These are phyloP conservation scores for Teunomyces aglyptinius DNA, from an alignment of 805 yeast species.

Conservation along the genomic window DNA sequence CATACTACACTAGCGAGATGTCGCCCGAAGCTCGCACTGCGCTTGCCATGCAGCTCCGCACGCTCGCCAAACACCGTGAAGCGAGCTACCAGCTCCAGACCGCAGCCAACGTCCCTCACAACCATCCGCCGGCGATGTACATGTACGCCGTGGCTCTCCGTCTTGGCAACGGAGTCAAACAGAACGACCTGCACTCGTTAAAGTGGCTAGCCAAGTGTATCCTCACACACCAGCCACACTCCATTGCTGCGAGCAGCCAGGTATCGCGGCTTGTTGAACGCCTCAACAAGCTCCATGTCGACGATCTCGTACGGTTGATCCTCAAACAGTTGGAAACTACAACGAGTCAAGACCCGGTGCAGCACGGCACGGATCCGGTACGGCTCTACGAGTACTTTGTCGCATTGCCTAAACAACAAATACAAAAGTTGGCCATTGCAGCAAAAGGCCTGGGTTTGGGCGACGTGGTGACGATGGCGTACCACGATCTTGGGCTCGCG, in stretches of 20 bases:
- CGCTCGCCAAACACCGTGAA: constrained; percentile 60
- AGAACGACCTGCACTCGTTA: constrained; percentile 53
- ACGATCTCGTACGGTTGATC: constrained; percentile 27
- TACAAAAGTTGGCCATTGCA: constrained; percentile 26
- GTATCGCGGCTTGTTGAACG: constrained; percentile 20
- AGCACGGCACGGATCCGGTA: constrained; percentile 13
- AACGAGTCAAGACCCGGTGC: constrained; percentile 25
- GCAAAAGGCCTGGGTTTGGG: constrained; percentile 37
- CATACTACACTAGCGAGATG: constrained; percentile 13
- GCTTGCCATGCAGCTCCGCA: constrained; percentile 50
- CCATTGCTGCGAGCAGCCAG: constrained; percentile 4
- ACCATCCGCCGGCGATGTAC: constrained; percentile 58
- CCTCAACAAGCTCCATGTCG: constrained; percentile 26
- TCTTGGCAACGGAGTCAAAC: constrained; percentile 65
- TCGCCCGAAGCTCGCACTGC: constrained; percentile 36
- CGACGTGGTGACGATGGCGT: constrained; percentile 49
- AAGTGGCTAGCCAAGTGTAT: constrained; percentile 57
- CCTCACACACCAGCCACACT: constrained; percentile 14
- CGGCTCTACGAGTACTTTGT: constrained; percentile 23
- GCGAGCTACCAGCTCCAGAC: constrained; percentile 66
- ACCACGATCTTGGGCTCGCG: constrained; percentile 61
- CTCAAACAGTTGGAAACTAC: constrained; percentile 22
- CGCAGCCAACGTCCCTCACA: constrained; percentile 61
- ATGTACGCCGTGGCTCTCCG: constrained; percentile 66
- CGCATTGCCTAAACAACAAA: constrained; percentile 20